Base-by-base conservation (phyloP, 169 alveolate species). In the Hepatocystis sp. region DNA sequence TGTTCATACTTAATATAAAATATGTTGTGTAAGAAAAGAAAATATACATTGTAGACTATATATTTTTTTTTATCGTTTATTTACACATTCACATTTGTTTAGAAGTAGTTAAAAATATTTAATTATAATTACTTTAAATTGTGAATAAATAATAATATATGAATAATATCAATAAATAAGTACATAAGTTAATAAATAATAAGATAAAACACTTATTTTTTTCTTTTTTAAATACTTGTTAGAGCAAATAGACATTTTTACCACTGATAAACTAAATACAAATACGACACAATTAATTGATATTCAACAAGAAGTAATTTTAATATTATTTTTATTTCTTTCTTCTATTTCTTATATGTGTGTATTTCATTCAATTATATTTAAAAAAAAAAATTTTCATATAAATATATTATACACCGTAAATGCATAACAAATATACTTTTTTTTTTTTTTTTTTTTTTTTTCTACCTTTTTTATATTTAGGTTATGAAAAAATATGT, bases 281-380 rank as follows among this genome's bases (percentile, higher is more conserved):
- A 25, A 51, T 19, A 42, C 86, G 42, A 42, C 86, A 55, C 61
- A 56, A 44, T 42, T 71, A 27, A 25, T 51, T 71, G 86, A 71
- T 28, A 71, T 51, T 23, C 67, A 71, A 42, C 68, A 71, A 71
- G 86, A 68, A 68, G 86, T 68, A 71, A 71, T 71, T 40, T 39
- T 40, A 40, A 10, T 2, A n/a, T n/a, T 27, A 15, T 55, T 71
- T 2, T 56, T 25, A 42, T 65, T 11, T 56, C 30, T 4, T 8
- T 30, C 1, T 52, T 0, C 0, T 21, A 34, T 7, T 19, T 52
- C 25, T 8, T 23, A 15, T 47, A 47, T 13, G 2, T 47, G 27
- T 47, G n/a, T 47, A 19, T n/a, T 47, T 13, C 10, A 13, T 47
- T 47, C 1, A n/a, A 5, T n/a, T n/a, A n/a, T n/a, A n/a, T n/a